phyloP scores from a whole-genome alignment of 2,329 filamentous ascomycete genomes.

The Chaetothyriales sp. region DNA sequence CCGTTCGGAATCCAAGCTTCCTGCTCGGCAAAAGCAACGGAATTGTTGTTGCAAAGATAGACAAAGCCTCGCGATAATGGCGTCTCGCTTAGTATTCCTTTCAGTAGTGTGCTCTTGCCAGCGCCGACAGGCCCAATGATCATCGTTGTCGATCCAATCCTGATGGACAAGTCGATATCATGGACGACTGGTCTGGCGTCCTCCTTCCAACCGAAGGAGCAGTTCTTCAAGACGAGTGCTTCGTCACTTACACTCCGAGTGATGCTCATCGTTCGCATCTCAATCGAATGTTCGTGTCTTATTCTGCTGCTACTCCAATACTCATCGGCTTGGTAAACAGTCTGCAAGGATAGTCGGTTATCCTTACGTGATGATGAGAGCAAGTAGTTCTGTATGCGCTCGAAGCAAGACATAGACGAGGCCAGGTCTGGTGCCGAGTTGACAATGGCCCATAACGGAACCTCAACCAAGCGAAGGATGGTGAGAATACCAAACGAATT shows the following conservation, averaged over 20 bases:
- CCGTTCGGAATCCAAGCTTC: slow-evolving; percentile 8
- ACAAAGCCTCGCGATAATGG: background rate
- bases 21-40: slow-evolving; percentile 1
- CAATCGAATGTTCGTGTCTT: slow-evolving; percentile 1
- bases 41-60: background rate
- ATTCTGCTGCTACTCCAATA: background rate
- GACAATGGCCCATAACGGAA: slow-evolving; percentile 3
- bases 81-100: slow-evolving; percentile 7
- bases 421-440: slow-evolving; percentile 6
- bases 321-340: background rate
- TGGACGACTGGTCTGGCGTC: slow-evolving; percentile 25
- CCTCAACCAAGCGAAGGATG: slow-evolving; percentile 7
- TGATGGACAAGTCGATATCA: slow-evolving; percentile 4
- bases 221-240: slow-evolving; percentile 25
- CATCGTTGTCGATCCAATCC: slow-evolving; percentile 5
- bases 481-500: slow-evolving; percentile 11
- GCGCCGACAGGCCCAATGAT: slow-evolving; percentile 16
- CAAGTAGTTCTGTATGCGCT: slow-evolving; percentile 14
- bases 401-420: slow-evolving; percentile 12
- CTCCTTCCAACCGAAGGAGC: slow-evolving; percentile 35
- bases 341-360: slow-evolving; percentile 5
- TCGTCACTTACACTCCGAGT: slow-evolving; percentile 1
- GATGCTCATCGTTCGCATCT: slow-evolving; percentile 2
- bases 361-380: slow-evolving; percentile 7
- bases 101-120: slow-evolving; percentile 11